These are phyloP conservation scores for Albifimbria verrucaria DNA, from an alignment of 2,329 filamentous ascomycete genomes.

Conservation along the genomic window DNA sequence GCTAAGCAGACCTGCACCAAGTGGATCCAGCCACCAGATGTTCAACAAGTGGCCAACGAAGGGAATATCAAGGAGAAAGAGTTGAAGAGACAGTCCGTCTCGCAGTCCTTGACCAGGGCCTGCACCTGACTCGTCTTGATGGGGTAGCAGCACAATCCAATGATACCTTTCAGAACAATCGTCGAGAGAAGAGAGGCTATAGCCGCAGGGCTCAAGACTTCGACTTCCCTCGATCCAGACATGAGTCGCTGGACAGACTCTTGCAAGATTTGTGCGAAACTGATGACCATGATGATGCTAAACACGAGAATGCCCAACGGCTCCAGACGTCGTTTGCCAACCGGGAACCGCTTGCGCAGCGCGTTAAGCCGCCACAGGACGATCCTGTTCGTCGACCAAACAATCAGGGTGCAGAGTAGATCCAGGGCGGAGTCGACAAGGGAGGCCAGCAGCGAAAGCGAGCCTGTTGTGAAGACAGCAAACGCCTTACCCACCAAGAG, in stretches of 20 bases:
- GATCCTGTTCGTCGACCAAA: slow-evolving; percentile 72
- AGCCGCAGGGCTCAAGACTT: slow-evolving; percentile 23
- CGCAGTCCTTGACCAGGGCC: slow-evolving; percentile 48
- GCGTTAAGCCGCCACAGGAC: slow-evolving; percentile 54
- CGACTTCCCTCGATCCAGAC: slow-evolving; percentile 49
- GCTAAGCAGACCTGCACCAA: slow-evolving; percentile 60
- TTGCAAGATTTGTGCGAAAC: slow-evolving; percentile 71
- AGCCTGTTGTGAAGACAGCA: slow-evolving; percentile 75
- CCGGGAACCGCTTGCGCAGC: slow-evolving; percentile 64
- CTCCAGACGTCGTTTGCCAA: slow-evolving; percentile 66
- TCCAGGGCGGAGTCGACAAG: slow-evolving; percentile 75
- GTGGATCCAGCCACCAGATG: slow-evolving; percentile 65
- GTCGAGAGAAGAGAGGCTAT: slow-evolving; percentile 61
- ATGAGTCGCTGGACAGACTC: slow-evolving; percentile 63
- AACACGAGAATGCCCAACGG: slow-evolving; percentile 76
- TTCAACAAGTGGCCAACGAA: slow-evolving; percentile 57
- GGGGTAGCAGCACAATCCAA: slow-evolving; percentile 78
- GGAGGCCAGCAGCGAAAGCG: slow-evolving; percentile 71
- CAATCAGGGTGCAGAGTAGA: slow-evolving; percentile 73
- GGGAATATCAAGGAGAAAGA: slow-evolving; percentile 85
- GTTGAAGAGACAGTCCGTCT: slow-evolving; percentile 82
- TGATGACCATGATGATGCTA: slow-evolving; percentile 79
- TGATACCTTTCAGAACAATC: slow-evolving; percentile 74
- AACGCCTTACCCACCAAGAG: slow-evolving; percentile 71
- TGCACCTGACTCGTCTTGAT: slow-evolving; percentile 82